These are phyloP conservation scores for Cucumis sativus DNA, from an alignment of 306 rosid species.

Conservation along the genomic window DNA sequence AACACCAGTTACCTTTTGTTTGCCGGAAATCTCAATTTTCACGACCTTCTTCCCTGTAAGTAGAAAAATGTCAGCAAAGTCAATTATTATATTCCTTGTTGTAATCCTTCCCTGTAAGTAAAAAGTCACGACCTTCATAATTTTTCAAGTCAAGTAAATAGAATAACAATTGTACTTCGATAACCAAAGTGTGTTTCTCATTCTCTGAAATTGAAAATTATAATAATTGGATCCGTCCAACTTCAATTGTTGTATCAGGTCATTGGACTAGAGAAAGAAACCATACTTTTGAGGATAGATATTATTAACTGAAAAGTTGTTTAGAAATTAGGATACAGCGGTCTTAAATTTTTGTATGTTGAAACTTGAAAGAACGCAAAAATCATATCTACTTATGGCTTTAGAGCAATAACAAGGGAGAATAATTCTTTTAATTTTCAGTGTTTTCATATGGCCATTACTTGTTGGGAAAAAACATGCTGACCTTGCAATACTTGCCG, in stretches of 20 bases:
- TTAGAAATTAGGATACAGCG: background rate
- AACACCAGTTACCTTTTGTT: conserved; percentile 31
- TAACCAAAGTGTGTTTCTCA: background rate
- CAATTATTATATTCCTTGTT: background rate
- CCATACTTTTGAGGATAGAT: background rate
- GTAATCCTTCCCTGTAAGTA: background rate
- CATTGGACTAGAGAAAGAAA: background rate
- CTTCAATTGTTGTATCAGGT: background rate
- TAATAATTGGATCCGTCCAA: background rate
- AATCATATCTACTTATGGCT: background rate
- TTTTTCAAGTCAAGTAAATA: background rate
- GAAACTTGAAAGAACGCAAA: background rate
- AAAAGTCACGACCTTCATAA: background rate
- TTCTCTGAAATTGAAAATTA: background rate
- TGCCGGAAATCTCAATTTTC: conserved; percentile 43
- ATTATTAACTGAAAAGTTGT: background rate
- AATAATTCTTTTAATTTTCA: background rate
- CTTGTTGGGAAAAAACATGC: background rate
- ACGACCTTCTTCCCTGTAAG: conserved; percentile 48
- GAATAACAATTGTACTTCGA: background rate
- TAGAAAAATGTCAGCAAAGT: background rate
- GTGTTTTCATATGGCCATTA: background rate
- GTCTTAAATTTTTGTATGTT: background rate
- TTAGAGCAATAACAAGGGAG: background rate
- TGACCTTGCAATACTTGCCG: conserved; percentile 71